Conservation (phyloP, 805 yeast species). For the Ogataea trehalophila region DNA sequence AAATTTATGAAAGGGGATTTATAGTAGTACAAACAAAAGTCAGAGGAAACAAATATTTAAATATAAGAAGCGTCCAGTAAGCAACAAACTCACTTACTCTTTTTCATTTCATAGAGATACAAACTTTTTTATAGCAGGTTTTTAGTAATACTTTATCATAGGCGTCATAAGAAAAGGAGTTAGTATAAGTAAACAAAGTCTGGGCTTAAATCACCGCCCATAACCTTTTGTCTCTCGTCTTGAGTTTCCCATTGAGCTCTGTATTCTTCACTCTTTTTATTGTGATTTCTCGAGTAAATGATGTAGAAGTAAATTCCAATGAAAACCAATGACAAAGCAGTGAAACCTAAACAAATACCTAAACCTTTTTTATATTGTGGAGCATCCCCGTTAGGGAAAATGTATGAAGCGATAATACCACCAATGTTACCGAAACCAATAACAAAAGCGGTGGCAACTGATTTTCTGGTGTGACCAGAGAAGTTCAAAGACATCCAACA, state of each 20-base stretch:
- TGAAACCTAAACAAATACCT: constrained; percentile 44
- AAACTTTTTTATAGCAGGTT: too few relatives aligned
- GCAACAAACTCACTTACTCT: too few relatives aligned
- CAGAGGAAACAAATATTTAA: not conserved
- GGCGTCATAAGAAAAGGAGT: not conserved
- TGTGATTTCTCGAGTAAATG: constrained; percentile 30
- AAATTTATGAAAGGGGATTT: too few relatives aligned
- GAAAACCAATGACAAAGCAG: constrained; percentile 36
- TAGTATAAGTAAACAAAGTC: constrained; percentile 43
- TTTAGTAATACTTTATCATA: too few relatives aligned
- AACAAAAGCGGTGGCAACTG: constrained; percentile 45
- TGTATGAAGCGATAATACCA: constrained; percentile 59
- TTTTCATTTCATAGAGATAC: too few relatives aligned
- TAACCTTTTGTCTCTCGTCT: constrained; percentile 26
- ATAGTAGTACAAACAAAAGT: not conserved
- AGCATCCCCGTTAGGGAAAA: constrained; percentile 49
- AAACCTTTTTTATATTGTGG: constrained; percentile 58
- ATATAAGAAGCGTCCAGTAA: not conserved
- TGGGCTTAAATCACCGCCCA: constrained; percentile 38
- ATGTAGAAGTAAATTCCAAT: constrained; percentile 30
- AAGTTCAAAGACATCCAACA: constrained; percentile 64
- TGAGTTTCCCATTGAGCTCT: constrained; percentile 24
- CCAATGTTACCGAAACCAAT: constrained; percentile 74
- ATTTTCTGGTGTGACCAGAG: constrained; percentile 57
- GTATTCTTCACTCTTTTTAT: constrained; percentile 31